Conservation (phyloP, 192 early-diverging fungal species). For the Linnemannia schmuckeri region DNA sequence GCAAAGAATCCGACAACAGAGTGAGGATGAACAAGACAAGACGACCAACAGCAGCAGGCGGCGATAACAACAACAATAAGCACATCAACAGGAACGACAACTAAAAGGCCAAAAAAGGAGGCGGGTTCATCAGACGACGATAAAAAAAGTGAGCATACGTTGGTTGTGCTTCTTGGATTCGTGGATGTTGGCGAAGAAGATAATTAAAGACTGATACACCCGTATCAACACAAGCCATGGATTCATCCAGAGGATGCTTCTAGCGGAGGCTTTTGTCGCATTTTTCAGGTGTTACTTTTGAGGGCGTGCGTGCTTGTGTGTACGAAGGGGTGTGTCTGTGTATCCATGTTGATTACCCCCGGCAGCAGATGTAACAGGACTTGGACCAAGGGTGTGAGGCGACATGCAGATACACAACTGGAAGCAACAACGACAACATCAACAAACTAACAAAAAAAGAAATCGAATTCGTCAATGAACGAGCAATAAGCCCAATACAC, state of each 20-base stretch:
- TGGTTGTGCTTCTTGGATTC: neutral
- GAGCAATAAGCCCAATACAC: slow-evolving; percentile 1
- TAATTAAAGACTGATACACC: neutral
- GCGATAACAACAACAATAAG: neutral
- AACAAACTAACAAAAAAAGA: slow-evolving; percentile 1
- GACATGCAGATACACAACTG: neutral
- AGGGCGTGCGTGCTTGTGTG: neutral
- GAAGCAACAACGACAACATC: neutral
- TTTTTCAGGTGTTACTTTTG: neutral
- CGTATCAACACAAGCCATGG: neutral
- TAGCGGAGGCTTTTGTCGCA: neutral
- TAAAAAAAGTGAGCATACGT: neutral
- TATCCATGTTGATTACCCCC: neutral
- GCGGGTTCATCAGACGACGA: neutral
- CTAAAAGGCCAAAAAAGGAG: neutral
- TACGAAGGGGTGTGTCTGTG: neutral
- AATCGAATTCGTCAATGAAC: neutral
- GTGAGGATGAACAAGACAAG: neutral
- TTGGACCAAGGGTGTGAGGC: neutral
- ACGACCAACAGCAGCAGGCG: neutral
- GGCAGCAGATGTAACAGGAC: neutral
- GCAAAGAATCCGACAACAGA: neutral
- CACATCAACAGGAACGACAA: neutral
- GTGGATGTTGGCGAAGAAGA: neutral
- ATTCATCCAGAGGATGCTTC: neutral